Percentiles rank a stretch among this genome's conserved stretches.
These are phyloP conservation scores for Nothophoma quercina DNA, from an alignment of 2,329 filamentous ascomycete species.

Conservation along the genomic window DNA sequence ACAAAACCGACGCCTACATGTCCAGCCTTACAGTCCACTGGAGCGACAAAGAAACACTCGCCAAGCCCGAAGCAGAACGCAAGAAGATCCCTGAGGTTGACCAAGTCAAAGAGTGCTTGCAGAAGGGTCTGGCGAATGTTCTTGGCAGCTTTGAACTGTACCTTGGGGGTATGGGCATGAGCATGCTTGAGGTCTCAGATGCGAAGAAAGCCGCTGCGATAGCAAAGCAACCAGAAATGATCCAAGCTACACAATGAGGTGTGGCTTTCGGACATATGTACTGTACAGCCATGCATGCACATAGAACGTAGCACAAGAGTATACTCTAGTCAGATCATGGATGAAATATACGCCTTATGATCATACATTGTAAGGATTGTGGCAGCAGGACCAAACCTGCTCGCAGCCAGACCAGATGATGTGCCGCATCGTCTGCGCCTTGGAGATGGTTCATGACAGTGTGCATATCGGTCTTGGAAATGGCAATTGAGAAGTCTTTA, in stretches of 20 bases:
- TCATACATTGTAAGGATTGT: no score
- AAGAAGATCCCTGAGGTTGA: slow-evolving; percentile 70
- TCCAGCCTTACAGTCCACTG: slow-evolving; percentile 70
- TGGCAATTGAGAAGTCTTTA: no score
- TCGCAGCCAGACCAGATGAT: no score
- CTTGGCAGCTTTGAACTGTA: slow-evolving; percentile 78
- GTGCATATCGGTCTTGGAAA: no score
- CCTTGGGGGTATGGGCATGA: slow-evolving; percentile 73
- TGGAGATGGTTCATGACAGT: no score
- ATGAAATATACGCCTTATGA: no score
- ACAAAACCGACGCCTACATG: slow-evolving; percentile 73
- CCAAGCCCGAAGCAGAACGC: slow-evolving; percentile 54
- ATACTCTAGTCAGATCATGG: no score
- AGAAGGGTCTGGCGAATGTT: slow-evolving; percentile 69
- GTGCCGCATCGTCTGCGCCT: no score
- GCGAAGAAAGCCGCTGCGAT: slow-evolving; percentile 51
- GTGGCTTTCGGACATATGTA: no score
- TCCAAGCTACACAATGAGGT: slow-evolving; percentile 22
- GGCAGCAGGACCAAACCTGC: no score
- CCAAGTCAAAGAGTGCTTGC: slow-evolving; percentile 70
- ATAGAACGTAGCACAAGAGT: no score
- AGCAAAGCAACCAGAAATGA: slow-evolving; percentile 34
- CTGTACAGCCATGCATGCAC: no score
- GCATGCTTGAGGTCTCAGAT: slow-evolving; percentile 72
- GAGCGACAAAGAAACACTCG: slow-evolving; percentile 72